A percentile compares a stretch with the other conserved stretches of the same genome.
Evolutionary conservation across 345 rosid genomes (phyloP).

Genomic region (Gossypium australe): DNA sequence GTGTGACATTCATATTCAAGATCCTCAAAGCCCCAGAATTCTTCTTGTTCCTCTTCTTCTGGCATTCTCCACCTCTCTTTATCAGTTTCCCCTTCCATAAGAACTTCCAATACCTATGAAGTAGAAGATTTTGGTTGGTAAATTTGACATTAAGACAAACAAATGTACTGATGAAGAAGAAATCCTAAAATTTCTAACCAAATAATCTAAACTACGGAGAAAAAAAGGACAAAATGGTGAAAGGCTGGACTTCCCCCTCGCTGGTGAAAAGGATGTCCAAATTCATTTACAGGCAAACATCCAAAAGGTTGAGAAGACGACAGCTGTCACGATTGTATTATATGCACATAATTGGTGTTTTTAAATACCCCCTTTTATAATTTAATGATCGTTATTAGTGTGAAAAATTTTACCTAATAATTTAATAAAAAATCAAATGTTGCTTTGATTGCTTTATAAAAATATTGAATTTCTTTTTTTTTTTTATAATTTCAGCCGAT

Average conservation of each 20-base stretch:
- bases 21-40: conserved; percentile 91
- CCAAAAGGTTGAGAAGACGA: conserved; percentile 13
- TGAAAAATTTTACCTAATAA: no score
- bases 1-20: conserved; percentile 58
- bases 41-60: conserved; percentile 67
- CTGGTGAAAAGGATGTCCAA: conserved; percentile 21
- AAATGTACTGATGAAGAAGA: no score
- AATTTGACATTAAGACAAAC: not conserved
- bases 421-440: no score
- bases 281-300: conserved; percentile 22
- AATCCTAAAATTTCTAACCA: not conserved
- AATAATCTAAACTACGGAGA: not conserved
- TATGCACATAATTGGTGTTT: not conserved
- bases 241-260: conserved; percentile 12
- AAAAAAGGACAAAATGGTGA: not conserved
- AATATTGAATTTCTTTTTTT: no score
- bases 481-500: no score
- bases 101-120: conserved; percentile 34
- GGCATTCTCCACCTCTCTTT: conserved; percentile 82
- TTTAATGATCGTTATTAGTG: conserved; percentile 11
- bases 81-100: conserved; percentile 48
- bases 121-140: not conserved
- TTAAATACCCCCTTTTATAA: conserved; percentile 14
- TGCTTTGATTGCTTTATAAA: no score
- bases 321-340: conserved; percentile 11